Evolutionary conservation across 148 eudicot species (phyloP).

Genomic region (Camellia japonica): DNA sequence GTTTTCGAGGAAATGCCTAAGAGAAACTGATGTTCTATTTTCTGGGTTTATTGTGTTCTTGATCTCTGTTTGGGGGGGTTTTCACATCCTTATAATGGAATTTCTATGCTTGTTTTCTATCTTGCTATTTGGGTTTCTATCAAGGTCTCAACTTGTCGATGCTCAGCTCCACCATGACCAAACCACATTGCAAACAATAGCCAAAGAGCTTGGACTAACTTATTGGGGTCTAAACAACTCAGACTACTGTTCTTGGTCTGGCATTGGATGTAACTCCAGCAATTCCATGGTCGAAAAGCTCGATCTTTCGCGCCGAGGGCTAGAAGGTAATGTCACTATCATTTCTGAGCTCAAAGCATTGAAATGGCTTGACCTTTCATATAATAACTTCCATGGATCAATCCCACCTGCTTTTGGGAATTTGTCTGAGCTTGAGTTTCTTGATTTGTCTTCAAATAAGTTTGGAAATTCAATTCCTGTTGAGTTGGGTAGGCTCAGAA

Average conservation of each 20-base stretch:
- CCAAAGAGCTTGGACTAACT: constrained; percentile 59
- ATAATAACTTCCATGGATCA: constrained; percentile 64
- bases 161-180: constrained; percentile 48
- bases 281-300: constrained; percentile 51
- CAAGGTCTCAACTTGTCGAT: constrained; percentile 36
- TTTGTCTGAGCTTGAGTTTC: constrained; percentile 74
- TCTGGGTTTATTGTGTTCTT: constrained; percentile 12
- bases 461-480: constrained; percentile 60
- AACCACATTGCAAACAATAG: constrained; percentile 50
- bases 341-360: constrained; percentile 68
- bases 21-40: constrained; percentile 1
- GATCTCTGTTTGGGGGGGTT: neutral
- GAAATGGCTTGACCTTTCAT: constrained; percentile 79
- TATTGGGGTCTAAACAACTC: constrained; percentile 66
- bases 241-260: constrained; percentile 70
- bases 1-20: neutral
- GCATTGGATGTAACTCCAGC: constrained; percentile 57
- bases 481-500: constrained; percentile 57
- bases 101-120: constrained; percentile 30
- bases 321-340: constrained; percentile 84
- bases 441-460: constrained; percentile 82
- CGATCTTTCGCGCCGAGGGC: constrained; percentile 70
- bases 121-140: constrained; percentile 40
- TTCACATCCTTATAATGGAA: constrained; percentile 22
- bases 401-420: constrained; percentile 64